These are phyloP conservation scores for Salvia hispanica DNA, from an alignment of 257 asterid species.

Conservation along the genomic window DNA sequence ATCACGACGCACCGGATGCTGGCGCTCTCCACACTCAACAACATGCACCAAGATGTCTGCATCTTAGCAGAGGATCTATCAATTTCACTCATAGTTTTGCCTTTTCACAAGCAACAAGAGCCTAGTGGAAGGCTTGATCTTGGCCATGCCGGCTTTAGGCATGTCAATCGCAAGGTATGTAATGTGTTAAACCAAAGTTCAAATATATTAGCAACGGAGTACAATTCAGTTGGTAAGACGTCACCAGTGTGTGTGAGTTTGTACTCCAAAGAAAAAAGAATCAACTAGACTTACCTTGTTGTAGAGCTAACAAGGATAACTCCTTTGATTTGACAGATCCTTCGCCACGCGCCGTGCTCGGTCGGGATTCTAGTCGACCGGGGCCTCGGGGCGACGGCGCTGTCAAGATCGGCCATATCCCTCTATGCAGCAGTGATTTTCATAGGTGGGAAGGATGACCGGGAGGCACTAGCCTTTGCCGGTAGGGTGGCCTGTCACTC, in stretches of 20 bases:
- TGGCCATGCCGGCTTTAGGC: conserved; percentile 77
- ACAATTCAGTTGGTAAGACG: no score
- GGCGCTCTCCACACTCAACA: conserved; percentile 70
- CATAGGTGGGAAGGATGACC: conserved; percentile 91
- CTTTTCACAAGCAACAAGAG: conserved; percentile 81
- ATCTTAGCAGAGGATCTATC: conserved; percentile 73
- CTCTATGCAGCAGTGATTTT: conserved; percentile 85
- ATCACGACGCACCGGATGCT: conserved; percentile 57
- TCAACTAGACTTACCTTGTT: neutral
- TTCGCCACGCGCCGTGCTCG: conserved; percentile 86
- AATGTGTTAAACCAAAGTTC: no score
- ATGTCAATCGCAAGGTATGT: conserved; percentile 78
- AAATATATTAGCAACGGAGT: no score
- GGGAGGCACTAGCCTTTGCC: conserved; percentile 81
- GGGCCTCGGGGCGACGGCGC: conserved; percentile 63
- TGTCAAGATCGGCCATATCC: conserved; percentile 52
- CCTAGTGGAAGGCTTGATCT: conserved; percentile 64
- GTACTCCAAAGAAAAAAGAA: neutral
- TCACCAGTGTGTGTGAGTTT: no score
- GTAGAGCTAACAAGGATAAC: neutral
- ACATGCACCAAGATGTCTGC: conserved; percentile 82
- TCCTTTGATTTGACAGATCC: conserved; percentile 46
- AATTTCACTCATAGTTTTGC: conserved; percentile 67
- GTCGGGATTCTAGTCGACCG: conserved; percentile 84
- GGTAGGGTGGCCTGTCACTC: conserved; percentile 88